Evolutionary conservation across 305 asterid species (phyloP).

Genomic region (Solanum aculeatissimum): DNA sequence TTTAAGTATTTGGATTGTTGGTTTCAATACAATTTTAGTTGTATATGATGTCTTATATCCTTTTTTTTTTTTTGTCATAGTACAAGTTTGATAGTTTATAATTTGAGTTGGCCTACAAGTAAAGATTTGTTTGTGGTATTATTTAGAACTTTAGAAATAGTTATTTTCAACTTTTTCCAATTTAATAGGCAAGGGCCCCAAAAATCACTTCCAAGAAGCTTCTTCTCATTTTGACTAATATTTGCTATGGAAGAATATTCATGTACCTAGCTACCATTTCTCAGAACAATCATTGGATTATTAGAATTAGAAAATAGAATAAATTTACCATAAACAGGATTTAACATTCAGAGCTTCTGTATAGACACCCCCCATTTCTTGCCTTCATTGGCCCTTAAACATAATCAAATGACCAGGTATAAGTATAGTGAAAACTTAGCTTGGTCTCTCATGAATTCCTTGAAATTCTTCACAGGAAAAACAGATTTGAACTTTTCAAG

Average conservation of each 20-base stretch:
- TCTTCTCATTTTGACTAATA: not conserved
- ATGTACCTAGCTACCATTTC: not conserved
- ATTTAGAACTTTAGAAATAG: too few relatives aligned
- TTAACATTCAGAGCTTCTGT: not conserved
- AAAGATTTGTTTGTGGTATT: too few relatives aligned
- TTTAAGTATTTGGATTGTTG: too few relatives aligned
- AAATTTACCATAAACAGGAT: not conserved
- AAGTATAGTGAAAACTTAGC: not conserved
- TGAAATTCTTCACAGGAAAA: not conserved
- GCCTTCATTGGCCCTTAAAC: not conserved
- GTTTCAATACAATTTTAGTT: too few relatives aligned
- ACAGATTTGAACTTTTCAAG: not conserved
- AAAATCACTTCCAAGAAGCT: not conserved
- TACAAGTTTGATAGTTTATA: too few relatives aligned
- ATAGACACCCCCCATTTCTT: not conserved
- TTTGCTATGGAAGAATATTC: not conserved
- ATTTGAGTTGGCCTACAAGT: too few relatives aligned
- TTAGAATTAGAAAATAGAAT: not conserved
- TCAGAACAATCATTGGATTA: not conserved
- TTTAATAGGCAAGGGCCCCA: not conserved
- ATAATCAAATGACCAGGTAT: not conserved
- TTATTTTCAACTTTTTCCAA: not conserved
- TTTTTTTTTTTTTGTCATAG: too few relatives aligned
- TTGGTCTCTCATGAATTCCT: not conserved
- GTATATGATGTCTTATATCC: too few relatives aligned